Evolutionary conservation across 148 eudicot species (phyloP), one percentile per base, ranked within the genome.

Genomic region (Pharnaceum exiguum): DNA sequence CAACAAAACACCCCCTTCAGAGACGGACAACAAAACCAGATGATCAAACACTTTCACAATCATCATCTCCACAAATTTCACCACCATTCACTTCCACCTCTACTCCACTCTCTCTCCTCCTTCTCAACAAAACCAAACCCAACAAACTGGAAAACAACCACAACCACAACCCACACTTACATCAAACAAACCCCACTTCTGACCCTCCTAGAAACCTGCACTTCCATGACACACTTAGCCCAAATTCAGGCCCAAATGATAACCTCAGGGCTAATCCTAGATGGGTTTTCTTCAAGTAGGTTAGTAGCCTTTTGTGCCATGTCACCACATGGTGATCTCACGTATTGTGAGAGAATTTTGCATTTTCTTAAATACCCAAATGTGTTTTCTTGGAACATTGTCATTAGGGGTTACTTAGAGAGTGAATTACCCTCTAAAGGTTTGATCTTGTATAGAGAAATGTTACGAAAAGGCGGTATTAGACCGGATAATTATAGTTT

Each of bases 231-330:
- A 19, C 79, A 69, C 16, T 63, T 82, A 44, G 60, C 66, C 53
- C 89, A 83, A 60, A 55, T 75, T 59, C 89, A 83, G 36, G 54
- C 80, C 24, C 82, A 77, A 25, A 77, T 83, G 82, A 77, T 61
- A 22, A 60, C 63, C 21, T 43, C 84, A 10, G 77, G 79, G 18
- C 73, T 77, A 35, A 48, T 82, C 61, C 39, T 59, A 36, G 81
- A 76, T 18, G 62, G 59, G n/a, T 46, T 82, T 5, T 79, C 87
- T 19, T 76, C 73, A 0, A 82, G 83, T 40, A 79, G 83, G 10
- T 73, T 82, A 24, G 73, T 79, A 16, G 83, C 87, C 9, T 82
- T 82, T 58, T 79, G 77, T 21, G 84, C 88, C 15, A 59, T 79
- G 15, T 79, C 84, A 7, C 74, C 71, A 52, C 22, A 49, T 11